Evolutionary conservation across 2,329 filamentous ascomycete genomes (phyloP).

Genomic region (Dactylella cylindrospora): DNA sequence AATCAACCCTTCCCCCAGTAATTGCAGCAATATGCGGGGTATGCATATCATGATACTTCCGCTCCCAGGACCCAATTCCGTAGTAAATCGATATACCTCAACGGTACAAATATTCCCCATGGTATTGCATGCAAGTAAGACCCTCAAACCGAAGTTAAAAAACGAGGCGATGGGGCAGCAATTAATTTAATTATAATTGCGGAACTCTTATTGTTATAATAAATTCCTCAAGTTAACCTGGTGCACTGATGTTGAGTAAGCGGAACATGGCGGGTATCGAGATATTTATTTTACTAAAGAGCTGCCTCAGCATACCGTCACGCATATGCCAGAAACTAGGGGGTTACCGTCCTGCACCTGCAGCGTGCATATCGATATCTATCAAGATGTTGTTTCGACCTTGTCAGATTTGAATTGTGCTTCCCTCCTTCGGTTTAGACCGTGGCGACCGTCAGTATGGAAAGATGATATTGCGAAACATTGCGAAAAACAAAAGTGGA

Average conservation of each 20-base stretch:
- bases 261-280: conserved; percentile 41
- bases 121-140: no score
- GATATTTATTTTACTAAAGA: conserved; percentile 44
- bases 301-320: conserved; percentile 1
- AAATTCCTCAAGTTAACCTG: no score
- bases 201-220: no score
- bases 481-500: conserved; percentile 15
- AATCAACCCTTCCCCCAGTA: conserved; percentile 22
- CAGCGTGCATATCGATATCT: conserved; percentile 30
- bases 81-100: no score
- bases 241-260: conserved; percentile 34
- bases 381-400: conserved; percentile 16
- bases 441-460: not conserved
- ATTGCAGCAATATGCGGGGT: conserved; percentile 35
- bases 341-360: conserved; percentile 4
- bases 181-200: no score
- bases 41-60: conserved; percentile 46
- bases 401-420: conserved; percentile 22
- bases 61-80: conserved; percentile 32
- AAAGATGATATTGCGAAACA: conserved; percentile 19
- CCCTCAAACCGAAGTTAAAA: no score
- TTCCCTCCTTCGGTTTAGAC: conserved; percentile 11
- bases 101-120: no score
- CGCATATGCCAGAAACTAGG: not conserved
- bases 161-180: no score